A percentile compares a stretch with the other conserved stretches of the same genome.
Conservation (phyloP, 2,329 filamentous ascomycete species). For the Passalora sequoiae region DNA sequence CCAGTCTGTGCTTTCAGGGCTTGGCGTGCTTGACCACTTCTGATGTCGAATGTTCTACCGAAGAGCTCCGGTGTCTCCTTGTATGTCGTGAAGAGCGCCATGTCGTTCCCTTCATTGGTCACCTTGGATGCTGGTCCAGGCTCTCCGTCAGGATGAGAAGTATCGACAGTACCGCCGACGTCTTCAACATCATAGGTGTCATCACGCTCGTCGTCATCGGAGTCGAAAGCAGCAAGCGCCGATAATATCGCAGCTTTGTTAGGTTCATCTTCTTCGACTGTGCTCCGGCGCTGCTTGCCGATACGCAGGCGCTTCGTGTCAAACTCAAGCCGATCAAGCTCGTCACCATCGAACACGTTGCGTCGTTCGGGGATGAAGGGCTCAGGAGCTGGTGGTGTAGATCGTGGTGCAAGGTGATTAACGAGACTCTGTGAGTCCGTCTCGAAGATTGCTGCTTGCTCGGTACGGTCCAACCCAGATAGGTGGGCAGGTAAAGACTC, state of each 20-base stretch:
- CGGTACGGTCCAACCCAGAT: conserved; percentile 56
- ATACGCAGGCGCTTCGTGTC: conserved; percentile 67
- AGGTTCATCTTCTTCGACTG: conserved; percentile 58
- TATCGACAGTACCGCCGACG: conserved; percentile 82
- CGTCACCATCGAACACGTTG: conserved; percentile 76
- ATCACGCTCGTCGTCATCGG: conserved; percentile 91
- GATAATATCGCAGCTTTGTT: conserved; percentile 84
- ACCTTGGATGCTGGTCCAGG: conserved; percentile 43
- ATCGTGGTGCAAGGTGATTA: conserved; percentile 50
- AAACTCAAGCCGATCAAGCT: conserved; percentile 65
- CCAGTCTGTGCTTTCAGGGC: conserved; percentile 69
- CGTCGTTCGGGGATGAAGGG: conserved; percentile 51
- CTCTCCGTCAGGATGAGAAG: conserved; percentile 47
- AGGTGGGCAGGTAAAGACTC: conserved; percentile 68
- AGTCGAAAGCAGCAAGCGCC: conserved; percentile 82
- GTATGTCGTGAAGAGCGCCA: conserved; percentile 68
- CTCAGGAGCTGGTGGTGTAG: conserved; percentile 47
- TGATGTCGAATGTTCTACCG: conserved; percentile 63
- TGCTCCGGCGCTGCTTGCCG: conserved; percentile 57
- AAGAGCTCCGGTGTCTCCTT: conserved; percentile 62
- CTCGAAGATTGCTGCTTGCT: conserved; percentile 51
- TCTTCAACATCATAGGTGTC: conserved; percentile 94
- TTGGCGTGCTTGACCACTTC: conserved; percentile 57
- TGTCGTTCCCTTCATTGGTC: conserved; percentile 52
- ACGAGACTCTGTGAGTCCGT: conserved; percentile 20